Evolutionary conservation across 2,329 filamentous ascomycete genomes (phyloP).

Genomic region (Thielaviopsis musarum): DNA sequence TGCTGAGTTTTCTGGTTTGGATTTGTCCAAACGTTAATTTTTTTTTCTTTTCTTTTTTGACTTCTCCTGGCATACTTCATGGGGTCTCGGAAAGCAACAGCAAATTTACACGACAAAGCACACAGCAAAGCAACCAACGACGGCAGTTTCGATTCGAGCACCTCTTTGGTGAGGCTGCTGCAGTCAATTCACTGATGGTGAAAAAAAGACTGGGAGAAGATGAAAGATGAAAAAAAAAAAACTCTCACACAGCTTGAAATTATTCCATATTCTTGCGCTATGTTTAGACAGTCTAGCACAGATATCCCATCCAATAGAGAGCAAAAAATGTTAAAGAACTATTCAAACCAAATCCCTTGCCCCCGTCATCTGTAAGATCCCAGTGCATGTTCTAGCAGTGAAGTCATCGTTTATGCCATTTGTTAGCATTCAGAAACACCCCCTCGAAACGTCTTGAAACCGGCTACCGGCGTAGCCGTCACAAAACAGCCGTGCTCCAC

Average conservation of each 20-base stretch:
- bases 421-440: not conserved
- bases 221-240: not conserved
- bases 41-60: conserved; percentile 6
- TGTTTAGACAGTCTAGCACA: not conserved
- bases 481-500: not conserved
- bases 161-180: not conserved
- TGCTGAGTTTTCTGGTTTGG: not conserved
- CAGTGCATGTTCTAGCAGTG: not conserved
- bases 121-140: not conserved
- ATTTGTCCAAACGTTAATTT: conserved; percentile 1
- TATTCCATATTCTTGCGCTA: not conserved
- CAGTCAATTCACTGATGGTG: not conserved
- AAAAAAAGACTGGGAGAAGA: not conserved
- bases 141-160: not conserved
- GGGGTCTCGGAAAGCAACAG: not conserved
- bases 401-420: no score
- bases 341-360: not conserved
- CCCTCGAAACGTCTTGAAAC: not conserved
- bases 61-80: not conserved
- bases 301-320: not conserved
- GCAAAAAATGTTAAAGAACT: not conserved
- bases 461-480: not conserved
- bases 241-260: not conserved
- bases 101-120: not conserved
- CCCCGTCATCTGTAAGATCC: not conserved